Evolutionary conservation across 2,329 filamentous ascomycete species (phyloP).

Genomic region (Cordyceps fumosorosea): DNA sequence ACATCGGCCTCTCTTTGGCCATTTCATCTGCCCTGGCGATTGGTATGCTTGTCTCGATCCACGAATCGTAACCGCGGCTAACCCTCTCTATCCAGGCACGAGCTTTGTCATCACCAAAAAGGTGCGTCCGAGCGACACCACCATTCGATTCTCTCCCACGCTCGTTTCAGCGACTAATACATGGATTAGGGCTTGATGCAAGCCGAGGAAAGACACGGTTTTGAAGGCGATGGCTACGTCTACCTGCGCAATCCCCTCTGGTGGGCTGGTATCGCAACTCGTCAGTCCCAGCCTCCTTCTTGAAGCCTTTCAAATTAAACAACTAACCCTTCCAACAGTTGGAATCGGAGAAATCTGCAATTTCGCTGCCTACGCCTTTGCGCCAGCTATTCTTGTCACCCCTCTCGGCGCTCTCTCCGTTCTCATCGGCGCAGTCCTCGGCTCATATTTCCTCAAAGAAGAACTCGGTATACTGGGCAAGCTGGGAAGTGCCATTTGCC

Average conservation of each 20-base stretch:
- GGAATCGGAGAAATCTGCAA: constrained; percentile 91
- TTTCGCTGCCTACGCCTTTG: constrained; percentile 96
- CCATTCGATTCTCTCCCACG: not conserved
- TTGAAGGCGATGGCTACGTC: constrained; percentile 91
- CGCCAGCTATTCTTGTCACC: constrained; percentile 95
- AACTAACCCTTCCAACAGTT: constrained; percentile 49
- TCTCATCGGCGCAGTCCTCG: constrained; percentile 87
- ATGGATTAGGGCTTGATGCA: constrained; percentile 72
- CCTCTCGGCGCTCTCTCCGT: constrained; percentile 91
- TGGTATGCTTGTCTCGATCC: not conserved
- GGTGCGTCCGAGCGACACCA: constrained; percentile 40
- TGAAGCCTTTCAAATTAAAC: no score
- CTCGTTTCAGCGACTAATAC: not conserved
- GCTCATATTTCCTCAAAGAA: constrained; percentile 90
- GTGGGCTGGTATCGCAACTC: constrained; percentile 90
- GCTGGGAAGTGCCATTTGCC: constrained; percentile 89
- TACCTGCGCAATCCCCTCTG: constrained; percentile 93
- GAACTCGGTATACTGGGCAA: constrained; percentile 85
- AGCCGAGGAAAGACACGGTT: constrained; percentile 84
- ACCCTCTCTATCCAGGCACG: constrained; percentile 51
- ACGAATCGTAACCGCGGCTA: constrained; percentile 5
- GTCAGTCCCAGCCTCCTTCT: constrained; percentile 45
- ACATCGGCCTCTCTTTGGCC: constrained; percentile 11
- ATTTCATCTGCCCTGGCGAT: constrained; percentile 11
- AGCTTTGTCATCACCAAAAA: constrained; percentile 99